Conservation (phyloP, 208 protist genomes). For the Perkinsela sp. region DNA sequence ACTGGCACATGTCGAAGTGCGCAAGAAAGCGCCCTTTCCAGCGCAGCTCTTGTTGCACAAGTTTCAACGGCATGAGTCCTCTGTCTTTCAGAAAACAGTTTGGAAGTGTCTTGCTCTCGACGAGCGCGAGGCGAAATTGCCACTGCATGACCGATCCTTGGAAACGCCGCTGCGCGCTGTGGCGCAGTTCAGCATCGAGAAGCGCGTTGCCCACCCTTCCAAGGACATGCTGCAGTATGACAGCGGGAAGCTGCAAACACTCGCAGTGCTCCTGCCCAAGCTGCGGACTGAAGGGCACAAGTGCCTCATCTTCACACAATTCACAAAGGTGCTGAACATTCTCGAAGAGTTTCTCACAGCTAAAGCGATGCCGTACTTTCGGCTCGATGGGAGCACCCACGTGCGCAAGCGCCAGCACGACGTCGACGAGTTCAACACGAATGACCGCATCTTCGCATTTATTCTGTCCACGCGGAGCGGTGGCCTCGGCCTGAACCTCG, state of each 20-base stretch:
- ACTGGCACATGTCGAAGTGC: too few species aligned
- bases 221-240: constrained; percentile 77
- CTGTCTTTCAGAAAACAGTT: too few species aligned
- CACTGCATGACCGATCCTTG: too few species aligned
- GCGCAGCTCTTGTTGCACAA: too few species aligned
- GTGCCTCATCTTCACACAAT: constrained; percentile 95
- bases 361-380: constrained; percentile 60
- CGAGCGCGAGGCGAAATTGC: too few species aligned
- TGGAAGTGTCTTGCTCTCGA: too few species aligned
- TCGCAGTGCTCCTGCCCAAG: constrained; percentile 35
- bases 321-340: constrained; percentile 85
- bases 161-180: too few species aligned
- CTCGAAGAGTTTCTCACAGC: constrained; percentile 79
- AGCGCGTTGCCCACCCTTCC: too few species aligned
- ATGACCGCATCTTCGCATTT: constrained; percentile 77
- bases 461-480: constrained; percentile 86
- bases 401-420: constrained; percentile 56
- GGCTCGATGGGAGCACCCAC: constrained; percentile 73
- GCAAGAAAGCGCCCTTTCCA: too few species aligned
- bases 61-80: too few species aligned
- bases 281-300: constrained; percentile 54
- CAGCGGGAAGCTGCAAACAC: constrained; percentile 80
- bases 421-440: constrained; percentile 74
- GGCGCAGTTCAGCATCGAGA: too few species aligned
- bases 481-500: constrained; percentile 92